Evolutionary conservation across 2,329 filamentous ascomycete genomes (phyloP), one percentile per base, ranked within the genome.

Genomic region (Bipolaris zeicola): DNA sequence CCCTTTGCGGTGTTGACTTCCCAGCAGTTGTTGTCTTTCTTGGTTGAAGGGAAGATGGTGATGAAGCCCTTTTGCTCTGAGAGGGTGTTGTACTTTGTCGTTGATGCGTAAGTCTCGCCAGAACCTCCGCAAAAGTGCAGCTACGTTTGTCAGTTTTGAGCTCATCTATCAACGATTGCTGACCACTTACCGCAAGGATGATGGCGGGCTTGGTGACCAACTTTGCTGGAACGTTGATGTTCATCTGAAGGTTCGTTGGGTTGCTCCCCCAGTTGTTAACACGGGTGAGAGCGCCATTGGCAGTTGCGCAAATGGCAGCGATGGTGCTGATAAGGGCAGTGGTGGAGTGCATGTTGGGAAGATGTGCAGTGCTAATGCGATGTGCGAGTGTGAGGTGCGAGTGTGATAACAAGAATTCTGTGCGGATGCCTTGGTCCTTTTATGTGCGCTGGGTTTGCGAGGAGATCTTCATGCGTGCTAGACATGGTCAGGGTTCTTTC

Each of bases 41-140:
- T 81, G 3, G 81, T 81, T 48, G 80, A 73, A 0, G 84, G 83
- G 69, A 83, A 87, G 65, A 87, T 83, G 54, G 83, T 79, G 52
- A 88, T 85, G 72, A 83, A 87, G 37, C 83, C 85, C 51, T 85
- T 77, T 43, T 76, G 66, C 57, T 82, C 81, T 5, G 85, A 82
- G 10, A 83, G 74, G 1, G 76, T 71, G 37, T 55, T 58, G 31
- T 66, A 62, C 24, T 58, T 61, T 18, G 67, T 68, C 8, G 56
- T 45, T 6, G 33, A n/a, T 11, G 56, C 54, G 49, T 66, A 69
- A n/a, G 44, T 36, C 34, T 77, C 70, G 2, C 81, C 85, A 16
- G 55, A 62, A n/a, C 71, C 72, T 13, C 58, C 61, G 44, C 72
- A 74, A 13, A 56, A 55, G 42, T 73, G 71, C 8, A 73, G 57